Evolutionary conservation across 495 filamentous ascomycete genomes (phyloP).

Genomic region (Xylaria acuta): DNA sequence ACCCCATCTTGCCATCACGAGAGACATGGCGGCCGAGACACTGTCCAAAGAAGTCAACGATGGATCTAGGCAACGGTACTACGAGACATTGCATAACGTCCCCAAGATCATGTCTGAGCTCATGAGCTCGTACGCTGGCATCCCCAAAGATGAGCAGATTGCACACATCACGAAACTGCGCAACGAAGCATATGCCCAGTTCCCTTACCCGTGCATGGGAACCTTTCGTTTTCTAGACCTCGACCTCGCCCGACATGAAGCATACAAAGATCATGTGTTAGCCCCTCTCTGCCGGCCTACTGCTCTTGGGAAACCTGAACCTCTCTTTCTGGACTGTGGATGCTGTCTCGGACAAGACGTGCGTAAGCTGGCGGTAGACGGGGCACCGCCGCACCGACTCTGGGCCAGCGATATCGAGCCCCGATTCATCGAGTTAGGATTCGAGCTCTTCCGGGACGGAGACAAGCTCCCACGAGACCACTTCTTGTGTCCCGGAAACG

Average conservation of each 20-base stretch:
- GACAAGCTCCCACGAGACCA: constrained; percentile 51
- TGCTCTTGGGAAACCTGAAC: constrained; percentile 17
- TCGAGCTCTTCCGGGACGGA: constrained; percentile 44
- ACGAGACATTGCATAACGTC: constrained; percentile 25
- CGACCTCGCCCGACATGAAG: constrained; percentile 34
- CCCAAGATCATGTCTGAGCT: constrained; percentile 30
- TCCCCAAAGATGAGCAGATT: constrained; percentile 29
- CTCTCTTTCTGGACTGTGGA: constrained; percentile 55
- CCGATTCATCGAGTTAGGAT: constrained; percentile 59
- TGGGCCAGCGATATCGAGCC: constrained; percentile 57
- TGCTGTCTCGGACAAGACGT: constrained; percentile 60
- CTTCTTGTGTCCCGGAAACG: constrained; percentile 41
- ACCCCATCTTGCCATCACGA: background rate
- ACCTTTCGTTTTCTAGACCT: constrained; percentile 49
- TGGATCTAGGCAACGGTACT: background rate
- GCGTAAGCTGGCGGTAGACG: constrained; percentile 54
- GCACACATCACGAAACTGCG: constrained; percentile 34
- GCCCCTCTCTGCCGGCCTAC: constrained; percentile 32
- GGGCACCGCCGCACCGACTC: constrained; percentile 47
- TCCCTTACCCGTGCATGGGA: constrained; percentile 51
- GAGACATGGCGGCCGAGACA: constrained; percentile 11
- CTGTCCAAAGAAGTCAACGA: background rate
- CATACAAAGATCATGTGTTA: constrained; percentile 38
- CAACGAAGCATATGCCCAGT: constrained; percentile 31
- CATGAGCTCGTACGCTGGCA: constrained; percentile 30